Conservation (phyloP, 164 flowering plant genomes). For the Houttuynia cordata region DNA sequence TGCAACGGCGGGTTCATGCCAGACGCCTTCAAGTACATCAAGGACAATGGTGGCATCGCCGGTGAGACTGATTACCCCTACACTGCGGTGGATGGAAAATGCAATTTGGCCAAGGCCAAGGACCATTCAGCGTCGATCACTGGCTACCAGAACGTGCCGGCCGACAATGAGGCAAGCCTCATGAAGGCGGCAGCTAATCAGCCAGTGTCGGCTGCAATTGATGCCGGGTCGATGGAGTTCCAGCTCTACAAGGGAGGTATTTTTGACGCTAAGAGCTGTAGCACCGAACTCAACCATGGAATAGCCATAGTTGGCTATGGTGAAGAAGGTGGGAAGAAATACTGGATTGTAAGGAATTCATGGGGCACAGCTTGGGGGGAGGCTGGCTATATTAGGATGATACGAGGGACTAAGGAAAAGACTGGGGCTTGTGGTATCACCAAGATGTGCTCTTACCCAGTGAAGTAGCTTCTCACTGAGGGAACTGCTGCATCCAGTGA, state of each 20-base stretch:
- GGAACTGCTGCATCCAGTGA: neutral
- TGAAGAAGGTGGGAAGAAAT: neutral
- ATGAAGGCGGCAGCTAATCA: constrained; percentile 1
- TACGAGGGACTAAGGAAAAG: neutral
- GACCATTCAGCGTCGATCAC: neutral
- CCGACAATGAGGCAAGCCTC: constrained; percentile 6
- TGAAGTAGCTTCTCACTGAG: neutral
- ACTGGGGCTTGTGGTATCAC: constrained; percentile 8
- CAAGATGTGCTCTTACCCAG: constrained; percentile 5
- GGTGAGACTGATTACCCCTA: constrained; percentile 3
- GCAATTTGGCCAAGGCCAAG: neutral
- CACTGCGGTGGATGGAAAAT: neutral
- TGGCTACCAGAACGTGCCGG: constrained; percentile 5
- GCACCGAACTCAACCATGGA: constrained; percentile 5
- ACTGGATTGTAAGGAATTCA: constrained; percentile 9
- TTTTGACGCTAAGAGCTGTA: neutral
- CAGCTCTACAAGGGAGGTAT: constrained; percentile 4
- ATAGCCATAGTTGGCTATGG: constrained; percentile 6
- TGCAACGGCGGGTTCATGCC: constrained; percentile 6
- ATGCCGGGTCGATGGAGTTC: constrained; percentile 1
- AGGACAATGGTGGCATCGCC: constrained; percentile 5
- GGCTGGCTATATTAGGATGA: constrained; percentile 5
- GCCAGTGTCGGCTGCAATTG: constrained; percentile 6
- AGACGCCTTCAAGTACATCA: constrained; percentile 3
- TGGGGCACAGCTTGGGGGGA: constrained; percentile 8